Base-by-base conservation (phyloP, 2,329 filamentous ascomycete species). In the Venturia carpophila region DNA sequence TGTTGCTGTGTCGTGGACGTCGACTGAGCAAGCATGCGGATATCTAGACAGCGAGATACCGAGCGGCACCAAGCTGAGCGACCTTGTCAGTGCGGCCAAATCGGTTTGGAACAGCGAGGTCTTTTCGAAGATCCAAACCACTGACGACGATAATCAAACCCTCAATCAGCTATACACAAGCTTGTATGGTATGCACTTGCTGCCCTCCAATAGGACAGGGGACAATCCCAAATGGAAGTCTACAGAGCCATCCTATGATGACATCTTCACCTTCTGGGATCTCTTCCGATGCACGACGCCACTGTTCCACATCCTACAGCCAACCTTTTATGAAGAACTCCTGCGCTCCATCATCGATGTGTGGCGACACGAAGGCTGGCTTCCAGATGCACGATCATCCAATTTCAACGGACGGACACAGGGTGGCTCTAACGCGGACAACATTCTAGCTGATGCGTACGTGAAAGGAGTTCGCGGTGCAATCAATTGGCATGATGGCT, bases 1-100 rank as follows among this genome's bases (percentile, higher is more conserved):
- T 1, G 84, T 89, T 0, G 87, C 87, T 1, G 83, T 89, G 13
- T 89, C 86, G 0, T 89, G 87, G 74, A 82, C 89, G n/a, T 89
- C 86, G 0, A 71, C 79, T 0, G 74, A 78, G 5, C 81, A 86
- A 67, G 87, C 86, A 5, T 89, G 87, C 71, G 64, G 71, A 11
- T 86, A 83, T 67, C 78, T 87, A 24, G 74, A 87, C 52, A 68
- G 71, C 1, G 83, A 89, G 69, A 84, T 89, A 17, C 79, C 83
- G 0, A 67, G 72, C 0, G 76, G 73, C 0, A 81, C 78, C 0
- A 70, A 71, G 0, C 73, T 84, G 1, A 69, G 75, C 1, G 72
- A 75, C 0, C 73, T 87, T 1, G 79, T 80, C 17, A 70, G 76
- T 9, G 75, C 75, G 11, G 82, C 80, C 1, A 80, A 80, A 67